Base-by-base conservation (phyloP, 345 rosid genomes). In the Hypericum perforatum region DNA sequence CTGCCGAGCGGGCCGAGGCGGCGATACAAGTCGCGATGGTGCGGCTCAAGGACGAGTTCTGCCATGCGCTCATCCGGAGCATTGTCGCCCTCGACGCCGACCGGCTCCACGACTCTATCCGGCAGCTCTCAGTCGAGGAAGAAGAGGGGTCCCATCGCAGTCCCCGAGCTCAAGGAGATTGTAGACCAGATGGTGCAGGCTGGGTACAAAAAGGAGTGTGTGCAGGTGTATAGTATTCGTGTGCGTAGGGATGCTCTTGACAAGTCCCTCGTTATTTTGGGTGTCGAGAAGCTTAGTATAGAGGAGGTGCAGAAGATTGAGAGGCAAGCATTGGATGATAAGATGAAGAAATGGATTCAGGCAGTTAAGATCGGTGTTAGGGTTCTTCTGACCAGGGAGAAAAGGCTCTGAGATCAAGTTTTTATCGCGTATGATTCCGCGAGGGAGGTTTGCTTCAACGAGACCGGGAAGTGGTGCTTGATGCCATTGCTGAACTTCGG, bases 311-410 rank as follows among this genome's bases (percentile, higher is more conserved):
- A n/a, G n/a, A n/a, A n/a, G n/a, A n/a, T n/a, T 61, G 97, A 82
- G 52, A 85, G 97, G 98, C 85, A 64, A 44, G 54, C 60, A 46
- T 74, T 92, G 95, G 95, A 92, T 71, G 97, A 92, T 78, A 92
- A 88, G 74, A 88, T 92, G 97, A 92, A 83, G 88, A 88, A 78
- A 57, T 92, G 98, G 98, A 70, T 77, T 42, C 98, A 77, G 61
- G 97, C 98, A 22, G 70, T 82, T 43, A 92, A 92, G 77, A 71
- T 85, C 40, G 68, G 74, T 7, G 79, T 73, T 38, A 78, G 81
- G 71, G 89, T 81, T 59, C 82, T 88, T 72, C 55, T 92, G 50
- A 73, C 72, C 11, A 88, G 95, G 7, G 98, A n/a, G n/a, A n/a
- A n/a, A n/a, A n/a, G n/a, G n/a, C n/a, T n/a, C n/a, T n/a, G n/a